phyloP scores from a whole-genome alignment of 495 filamentous ascomycete genomes.

The Penicillium cinerascens region DNA sequence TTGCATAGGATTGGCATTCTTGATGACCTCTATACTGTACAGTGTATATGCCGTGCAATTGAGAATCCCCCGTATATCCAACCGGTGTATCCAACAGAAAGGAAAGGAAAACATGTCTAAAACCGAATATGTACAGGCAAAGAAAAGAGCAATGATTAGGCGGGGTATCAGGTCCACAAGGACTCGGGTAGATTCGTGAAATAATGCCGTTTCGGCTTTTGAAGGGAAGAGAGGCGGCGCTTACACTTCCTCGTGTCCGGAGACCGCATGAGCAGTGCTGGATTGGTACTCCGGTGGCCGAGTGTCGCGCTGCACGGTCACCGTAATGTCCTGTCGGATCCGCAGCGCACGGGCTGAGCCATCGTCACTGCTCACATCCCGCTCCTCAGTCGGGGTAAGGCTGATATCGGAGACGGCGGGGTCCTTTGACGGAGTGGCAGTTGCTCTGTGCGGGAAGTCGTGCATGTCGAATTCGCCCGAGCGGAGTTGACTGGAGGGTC shows the following conservation, averaged over 20 bases:
- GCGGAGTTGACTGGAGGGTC: slow-evolving; percentile 29
- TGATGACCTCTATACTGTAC: background rate
- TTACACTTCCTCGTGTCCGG: slow-evolving; percentile 20
- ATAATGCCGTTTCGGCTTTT: background rate
- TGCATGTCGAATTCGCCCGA: slow-evolving; percentile 37
- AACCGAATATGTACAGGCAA: slow-evolving; percentile 16
- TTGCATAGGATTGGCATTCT: too few relatives aligned
- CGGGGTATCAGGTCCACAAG: slow-evolving; percentile 20
- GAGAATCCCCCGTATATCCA: background rate
- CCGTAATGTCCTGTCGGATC: slow-evolving; percentile 46
- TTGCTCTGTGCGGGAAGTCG: slow-evolving; percentile 28
- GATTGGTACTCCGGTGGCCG: slow-evolving; percentile 24
- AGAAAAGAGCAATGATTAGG: background rate
- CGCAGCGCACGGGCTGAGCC: slow-evolving; percentile 40
- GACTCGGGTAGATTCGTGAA: slow-evolving; percentile 20
- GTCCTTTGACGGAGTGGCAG: slow-evolving; percentile 28
- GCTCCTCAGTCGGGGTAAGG: slow-evolving; percentile 25
- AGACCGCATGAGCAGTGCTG: slow-evolving; percentile 5
- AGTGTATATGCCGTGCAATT: background rate
- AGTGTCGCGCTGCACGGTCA: slow-evolving; percentile 39
- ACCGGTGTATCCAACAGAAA: background rate
- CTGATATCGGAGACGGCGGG: slow-evolving; percentile 32
- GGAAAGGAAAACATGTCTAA: slow-evolving; percentile 1
- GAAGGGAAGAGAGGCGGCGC: background rate
- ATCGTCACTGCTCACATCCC: slow-evolving; percentile 37